A percentile compares a stretch with the other conserved stretches of the same genome.
Evolutionary conservation across 208 protist genomes (phyloP).

Genomic region (Leishmania amazonensis): DNA sequence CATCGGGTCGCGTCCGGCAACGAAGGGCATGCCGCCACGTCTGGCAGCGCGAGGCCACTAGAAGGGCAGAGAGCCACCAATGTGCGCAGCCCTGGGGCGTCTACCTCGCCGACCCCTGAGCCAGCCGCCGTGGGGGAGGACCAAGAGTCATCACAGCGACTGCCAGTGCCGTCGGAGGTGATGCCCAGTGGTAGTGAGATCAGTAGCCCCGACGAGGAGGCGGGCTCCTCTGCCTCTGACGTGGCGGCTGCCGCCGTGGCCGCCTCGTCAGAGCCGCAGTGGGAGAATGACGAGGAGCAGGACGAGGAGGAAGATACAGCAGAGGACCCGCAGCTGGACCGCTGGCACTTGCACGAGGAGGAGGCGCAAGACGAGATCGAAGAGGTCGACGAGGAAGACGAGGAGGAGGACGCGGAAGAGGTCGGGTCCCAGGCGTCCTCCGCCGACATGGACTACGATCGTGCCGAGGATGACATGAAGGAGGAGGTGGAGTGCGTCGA

Average conservation of each 20-base stretch:
- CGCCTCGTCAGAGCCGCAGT: neutral
- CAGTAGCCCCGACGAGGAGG: neutral
- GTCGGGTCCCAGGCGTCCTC: slow-evolving; percentile 34
- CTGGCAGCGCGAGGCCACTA: neutral
- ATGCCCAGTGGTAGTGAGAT: neutral
- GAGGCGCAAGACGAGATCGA: slow-evolving; percentile 1
- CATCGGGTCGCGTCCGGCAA: neutral
- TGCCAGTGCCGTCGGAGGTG: neutral
- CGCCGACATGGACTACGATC: slow-evolving; percentile 51
- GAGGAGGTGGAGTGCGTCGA: slow-evolving; percentile 77
- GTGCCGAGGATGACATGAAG: slow-evolving; percentile 40
- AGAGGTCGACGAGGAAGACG: slow-evolving; percentile 14
- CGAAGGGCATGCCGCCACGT: neutral
- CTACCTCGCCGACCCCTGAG: neutral
- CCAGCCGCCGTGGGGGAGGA: neutral
- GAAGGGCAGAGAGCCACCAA: neutral
- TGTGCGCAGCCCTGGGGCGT: neutral
- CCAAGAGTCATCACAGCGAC: neutral
- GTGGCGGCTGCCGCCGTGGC: neutral
- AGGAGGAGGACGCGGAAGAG: slow-evolving; percentile 31
- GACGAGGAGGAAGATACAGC: slow-evolving; percentile 1
- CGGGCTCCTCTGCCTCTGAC: neutral
- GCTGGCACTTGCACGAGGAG: slow-evolving; percentile 6
- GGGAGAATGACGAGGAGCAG: neutral
- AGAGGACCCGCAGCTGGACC: slow-evolving; percentile 1